Base-by-base conservation (phyloP, 2,329 filamentous ascomycete genomes). In the Fusarium globosum region DNA sequence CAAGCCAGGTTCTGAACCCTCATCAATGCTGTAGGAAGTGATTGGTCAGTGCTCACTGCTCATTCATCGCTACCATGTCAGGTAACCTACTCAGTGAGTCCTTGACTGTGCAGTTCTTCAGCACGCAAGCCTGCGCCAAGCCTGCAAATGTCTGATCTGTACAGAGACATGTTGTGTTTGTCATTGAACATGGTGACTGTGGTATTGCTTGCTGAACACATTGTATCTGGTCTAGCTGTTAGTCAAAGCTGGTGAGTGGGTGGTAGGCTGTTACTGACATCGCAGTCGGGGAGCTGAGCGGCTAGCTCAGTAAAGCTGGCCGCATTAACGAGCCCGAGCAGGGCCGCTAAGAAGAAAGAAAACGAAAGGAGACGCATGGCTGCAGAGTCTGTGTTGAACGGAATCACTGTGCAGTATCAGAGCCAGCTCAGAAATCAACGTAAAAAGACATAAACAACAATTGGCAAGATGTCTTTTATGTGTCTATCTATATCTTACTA, bases 151-250 rank as follows among this genome's bases (percentile, higher is more conserved):
- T 71, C 15, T 61, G 62, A 12, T 73, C 67, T 10, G 71, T 74
- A n/a, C 71, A 73, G 10, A 73, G 42, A 28, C 71, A 73, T 60
- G 71, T 71, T 5, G 62, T 61, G 30, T 73, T 73, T 33, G 62
- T 68, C 62, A 74, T 21, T 10, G 57, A 51, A 23, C 71, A 73
- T 15, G 71, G 62, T 7, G 71, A 73, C 12, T 51, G 15, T 18
- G 71, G 71, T 12, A 73, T 35, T 5, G 71, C 41, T 38, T 68
- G 39, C 42, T 61, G 55, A 5, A 73, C 41, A 30, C 71, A 73
- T 68, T 73, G 26, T 20, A 74, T 60, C 71, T 73, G 30, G 10
- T 4, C n/a, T 39, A 13, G 6, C 8, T 14, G 42, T 73, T 55
- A 73, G 59, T 23, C 39, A 18, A 53, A 45, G 21, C 23, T 13